Percentiles rank a stretch among this genome's conserved stretches.
These are phyloP conservation scores for Phytophthora macrochlamydospora DNA, from an alignment of 352 stramenopile genomes.

Conservation along the genomic window DNA sequence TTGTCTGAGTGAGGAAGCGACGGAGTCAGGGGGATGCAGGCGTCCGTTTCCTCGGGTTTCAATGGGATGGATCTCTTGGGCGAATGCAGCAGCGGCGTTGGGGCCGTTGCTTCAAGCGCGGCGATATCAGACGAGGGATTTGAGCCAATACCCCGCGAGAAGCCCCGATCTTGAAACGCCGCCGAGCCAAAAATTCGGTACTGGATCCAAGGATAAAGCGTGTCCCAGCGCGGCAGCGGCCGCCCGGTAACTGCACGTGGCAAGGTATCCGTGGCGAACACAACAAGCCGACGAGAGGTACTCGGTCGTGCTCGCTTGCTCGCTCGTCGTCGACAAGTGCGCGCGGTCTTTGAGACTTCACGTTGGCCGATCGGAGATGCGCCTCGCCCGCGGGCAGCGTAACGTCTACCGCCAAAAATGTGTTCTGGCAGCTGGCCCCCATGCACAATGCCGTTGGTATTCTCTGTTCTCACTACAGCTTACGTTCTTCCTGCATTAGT, in stretches of 20 bases:
- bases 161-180: constrained; percentile 28
- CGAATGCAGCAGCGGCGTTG: constrained; percentile 23
- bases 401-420: constrained; percentile 17
- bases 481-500: background rate
- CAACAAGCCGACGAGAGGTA: background rate
- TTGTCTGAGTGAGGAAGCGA: constrained; percentile 10
- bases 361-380: constrained; percentile 7
- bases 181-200: constrained; percentile 29
- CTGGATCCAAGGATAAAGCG: constrained; percentile 8
- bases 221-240: constrained; percentile 3
- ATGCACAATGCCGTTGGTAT: too few species aligned
- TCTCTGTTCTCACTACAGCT: too few species aligned
- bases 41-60: constrained; percentile 9
- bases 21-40: background rate
- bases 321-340: constrained; percentile 2
- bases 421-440: constrained; percentile 7
- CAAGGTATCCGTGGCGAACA: too few species aligned
- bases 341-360: constrained; percentile 21
- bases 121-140: constrained; percentile 35
- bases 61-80: background rate
- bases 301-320: background rate
- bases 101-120: constrained; percentile 4
- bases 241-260: background rate
- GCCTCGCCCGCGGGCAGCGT: constrained; percentile 1
- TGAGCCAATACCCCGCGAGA: constrained; percentile 26